These are phyloP conservation scores for Fomes fomentarius DNA, from an alignment of 1,284 basidiomycete genomes.

Conservation along the genomic window DNA sequence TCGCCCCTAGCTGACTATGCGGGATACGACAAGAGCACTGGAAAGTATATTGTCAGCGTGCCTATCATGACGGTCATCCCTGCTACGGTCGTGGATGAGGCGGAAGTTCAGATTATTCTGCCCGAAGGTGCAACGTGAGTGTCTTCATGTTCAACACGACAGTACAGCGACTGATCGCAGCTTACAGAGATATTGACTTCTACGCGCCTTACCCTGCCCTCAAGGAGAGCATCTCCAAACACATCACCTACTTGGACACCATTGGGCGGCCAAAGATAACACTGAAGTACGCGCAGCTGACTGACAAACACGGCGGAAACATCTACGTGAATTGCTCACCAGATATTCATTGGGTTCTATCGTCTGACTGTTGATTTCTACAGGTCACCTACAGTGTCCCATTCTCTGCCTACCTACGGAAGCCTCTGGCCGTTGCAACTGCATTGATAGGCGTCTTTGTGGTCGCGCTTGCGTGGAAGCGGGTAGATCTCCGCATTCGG, in stretches of 20 bases:
- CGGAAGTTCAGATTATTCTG: conserved; percentile 79
- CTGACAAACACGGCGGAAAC: conserved; percentile 75
- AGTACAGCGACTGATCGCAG: neutral
- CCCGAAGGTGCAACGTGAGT: conserved; percentile 94
- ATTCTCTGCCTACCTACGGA: conserved; percentile 76
- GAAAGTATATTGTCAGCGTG: conserved; percentile 76
- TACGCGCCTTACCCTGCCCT: conserved; percentile 79
- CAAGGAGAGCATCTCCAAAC: conserved; percentile 60
- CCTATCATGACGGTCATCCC: conserved; percentile 87
- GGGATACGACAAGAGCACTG: conserved; percentile 59
- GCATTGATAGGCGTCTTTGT: conserved; percentile 70
- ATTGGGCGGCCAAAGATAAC: conserved; percentile 82
- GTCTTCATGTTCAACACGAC: conserved; percentile 18
- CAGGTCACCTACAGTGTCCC: conserved; percentile 89
- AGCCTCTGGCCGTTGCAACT: conserved; percentile 75
- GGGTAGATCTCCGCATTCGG: conserved; percentile 69
- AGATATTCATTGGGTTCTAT: neutral
- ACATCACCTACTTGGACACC: conserved; percentile 94
- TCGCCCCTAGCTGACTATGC: conserved; percentile 78
- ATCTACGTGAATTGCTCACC: conserved; percentile 63
- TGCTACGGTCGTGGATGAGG: conserved; percentile 83
- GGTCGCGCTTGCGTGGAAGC: conserved; percentile 59
- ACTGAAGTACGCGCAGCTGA: conserved; percentile 76
- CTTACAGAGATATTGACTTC: conserved; percentile 73
- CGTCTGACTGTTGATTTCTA: conserved; percentile 3